phyloP scores from a whole-genome alignment of 345 rosid species.

The Sapria himalayana region DNA sequence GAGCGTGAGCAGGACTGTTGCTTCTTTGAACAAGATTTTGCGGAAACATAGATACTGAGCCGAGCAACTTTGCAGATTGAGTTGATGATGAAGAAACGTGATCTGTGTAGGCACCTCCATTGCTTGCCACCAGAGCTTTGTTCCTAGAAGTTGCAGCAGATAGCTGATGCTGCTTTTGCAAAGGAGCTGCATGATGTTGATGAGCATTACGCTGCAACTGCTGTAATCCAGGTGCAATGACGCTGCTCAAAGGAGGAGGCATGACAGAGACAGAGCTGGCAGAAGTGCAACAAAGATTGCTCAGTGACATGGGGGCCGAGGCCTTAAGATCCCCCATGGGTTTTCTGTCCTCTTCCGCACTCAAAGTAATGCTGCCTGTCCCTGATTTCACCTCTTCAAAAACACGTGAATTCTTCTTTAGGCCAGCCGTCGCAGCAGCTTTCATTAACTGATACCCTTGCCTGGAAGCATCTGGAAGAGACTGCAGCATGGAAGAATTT shows the following conservation, averaged over 20 bases:
- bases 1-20: conserved; percentile 37
- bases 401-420: conserved; percentile 44
- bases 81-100: conserved; percentile 32
- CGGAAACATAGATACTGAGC: conserved; percentile 34
- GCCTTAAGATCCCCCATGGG: conserved; percentile 18
- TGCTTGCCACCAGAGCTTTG: conserved; percentile 39
- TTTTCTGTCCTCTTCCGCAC: conserved; percentile 49
- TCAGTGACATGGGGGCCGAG: conserved; percentile 31
- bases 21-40: conserved; percentile 56
- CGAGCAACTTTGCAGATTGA: conserved; percentile 41
- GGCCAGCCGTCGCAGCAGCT: conserved; percentile 43
- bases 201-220: conserved; percentile 26
- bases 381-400: conserved; percentile 52
- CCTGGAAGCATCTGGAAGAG: conserved; percentile 49
- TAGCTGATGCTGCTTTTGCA: conserved; percentile 46
- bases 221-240: conserved; percentile 17
- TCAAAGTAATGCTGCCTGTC: conserved; percentile 21
- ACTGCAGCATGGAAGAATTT: conserved; percentile 61
- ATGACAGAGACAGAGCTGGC: conserved; percentile 28
- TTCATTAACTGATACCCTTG: conserved; percentile 41
- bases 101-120: conserved; percentile 44
- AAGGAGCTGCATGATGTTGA: conserved; percentile 39
- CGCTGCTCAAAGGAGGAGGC: conserved; percentile 16
- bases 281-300: conserved; percentile 36
- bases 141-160: conserved; percentile 37